Percentiles rank a stretch among this genome's conserved stretches.
phyloP scores from a whole-genome alignment of 768 basidiomycete species.

The Suillus lakei region DNA sequence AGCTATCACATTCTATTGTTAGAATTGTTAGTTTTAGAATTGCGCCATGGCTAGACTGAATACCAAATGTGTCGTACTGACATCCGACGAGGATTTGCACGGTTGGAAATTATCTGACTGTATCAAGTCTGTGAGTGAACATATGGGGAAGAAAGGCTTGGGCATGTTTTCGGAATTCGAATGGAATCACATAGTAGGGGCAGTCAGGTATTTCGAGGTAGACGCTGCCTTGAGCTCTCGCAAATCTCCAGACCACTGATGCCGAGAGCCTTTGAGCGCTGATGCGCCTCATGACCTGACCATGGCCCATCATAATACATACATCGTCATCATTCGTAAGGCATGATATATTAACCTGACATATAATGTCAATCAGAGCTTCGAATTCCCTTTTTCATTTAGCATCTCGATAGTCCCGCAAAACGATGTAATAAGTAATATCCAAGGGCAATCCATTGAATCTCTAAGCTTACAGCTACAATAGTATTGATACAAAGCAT shows the following conservation, averaged over 20 bases:
- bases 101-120: not conserved
- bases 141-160: not conserved
- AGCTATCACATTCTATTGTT: not conserved
- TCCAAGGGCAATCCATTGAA: not conserved
- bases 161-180: not conserved
- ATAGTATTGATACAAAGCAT: constrained; percentile 16
- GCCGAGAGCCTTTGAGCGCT: too few species aligned
- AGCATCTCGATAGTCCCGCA: not conserved
- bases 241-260: not conserved
- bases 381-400: not conserved
- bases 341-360: not conserved
- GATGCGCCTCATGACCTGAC: not conserved
- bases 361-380: not conserved
- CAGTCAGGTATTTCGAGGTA: not conserved
- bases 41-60: not conserved
- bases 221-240: not conserved
- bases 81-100: not conserved
- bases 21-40: not conserved
- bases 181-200: not conserved
- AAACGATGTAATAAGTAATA: constrained; percentile 2
- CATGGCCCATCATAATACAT: not conserved
- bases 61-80: not conserved
- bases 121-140: too few species aligned
- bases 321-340: not conserved
- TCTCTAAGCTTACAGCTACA: constrained; percentile 14